These are phyloP conservation scores for Wickerhamia fluorescens DNA, from an alignment of 805 yeast genomes.

Conservation along the genomic window DNA sequence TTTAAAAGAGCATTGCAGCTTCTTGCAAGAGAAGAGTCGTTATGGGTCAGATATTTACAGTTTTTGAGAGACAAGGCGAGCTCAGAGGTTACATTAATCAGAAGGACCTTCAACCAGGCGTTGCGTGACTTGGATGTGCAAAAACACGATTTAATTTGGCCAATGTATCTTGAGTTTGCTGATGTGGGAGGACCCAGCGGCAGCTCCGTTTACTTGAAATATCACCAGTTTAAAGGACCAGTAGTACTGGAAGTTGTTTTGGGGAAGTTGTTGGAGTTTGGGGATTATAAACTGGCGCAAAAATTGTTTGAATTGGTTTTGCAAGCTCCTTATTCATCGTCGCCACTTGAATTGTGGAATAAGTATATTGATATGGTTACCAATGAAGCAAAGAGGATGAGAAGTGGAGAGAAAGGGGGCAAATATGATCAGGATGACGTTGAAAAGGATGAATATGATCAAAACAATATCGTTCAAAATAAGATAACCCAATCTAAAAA, in stretches of 20 bases:
- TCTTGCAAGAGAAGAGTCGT: slow-evolving; percentile 36
- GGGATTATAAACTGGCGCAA: slow-evolving; percentile 17
- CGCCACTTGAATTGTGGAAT: slow-evolving; percentile 1
- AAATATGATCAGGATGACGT: too few species aligned
- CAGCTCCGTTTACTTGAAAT: slow-evolving; percentile 23
- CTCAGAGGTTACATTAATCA: slow-evolving; percentile 27
- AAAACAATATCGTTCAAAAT: too few species aligned
- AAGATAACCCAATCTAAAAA: neutral
- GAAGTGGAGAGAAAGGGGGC: too few species aligned
- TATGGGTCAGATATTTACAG: slow-evolving; percentile 47
- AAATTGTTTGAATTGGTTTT: slow-evolving; percentile 27
- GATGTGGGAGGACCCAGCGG: slow-evolving; percentile 35
- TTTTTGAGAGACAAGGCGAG: slow-evolving; percentile 30
- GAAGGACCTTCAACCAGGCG: slow-evolving; percentile 43
- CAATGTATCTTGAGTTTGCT: slow-evolving; percentile 48
- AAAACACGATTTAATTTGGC: slow-evolving; percentile 41
- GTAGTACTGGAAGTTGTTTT: slow-evolving; percentile 25
- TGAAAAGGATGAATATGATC: too few species aligned
- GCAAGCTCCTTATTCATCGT: slow-evolving; percentile 14
- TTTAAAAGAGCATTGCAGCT: slow-evolving; percentile 42
- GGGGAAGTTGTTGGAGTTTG: slow-evolving; percentile 24
- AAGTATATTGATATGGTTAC: slow-evolving; percentile 2
- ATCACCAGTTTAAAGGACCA: slow-evolving; percentile 18
- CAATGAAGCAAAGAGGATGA: neutral
- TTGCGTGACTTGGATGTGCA: slow-evolving; percentile 41